Percentiles rank a stretch among this genome's conserved stretches.
Conservation (phyloP, 768 basidiomycete species). For the Serendipita indica region DNA sequence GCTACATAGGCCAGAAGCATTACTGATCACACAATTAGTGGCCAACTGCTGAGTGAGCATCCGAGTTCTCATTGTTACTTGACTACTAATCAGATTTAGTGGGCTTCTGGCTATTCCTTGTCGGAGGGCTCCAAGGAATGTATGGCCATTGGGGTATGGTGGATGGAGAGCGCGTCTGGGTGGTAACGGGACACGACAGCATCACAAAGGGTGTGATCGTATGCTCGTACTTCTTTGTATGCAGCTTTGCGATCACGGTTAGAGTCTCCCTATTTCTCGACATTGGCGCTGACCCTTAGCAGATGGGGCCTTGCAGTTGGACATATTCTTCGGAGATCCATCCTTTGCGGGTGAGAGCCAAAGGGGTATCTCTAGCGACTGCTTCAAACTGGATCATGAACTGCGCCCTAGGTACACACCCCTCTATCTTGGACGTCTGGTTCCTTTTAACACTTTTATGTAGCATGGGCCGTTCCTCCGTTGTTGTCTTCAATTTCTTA, state of each 20-base stretch:
- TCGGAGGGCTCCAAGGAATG: slow-evolving; percentile 56
- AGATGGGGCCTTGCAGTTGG: slow-evolving; percentile 56
- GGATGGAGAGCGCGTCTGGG: slow-evolving; percentile 35
- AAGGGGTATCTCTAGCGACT: slow-evolving; percentile 35
- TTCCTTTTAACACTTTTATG: slow-evolving; percentile 33
- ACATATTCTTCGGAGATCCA: slow-evolving; percentile 33
- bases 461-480: slow-evolving; percentile 68
- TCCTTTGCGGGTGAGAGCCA: slow-evolving; percentile 38
- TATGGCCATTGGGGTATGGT: slow-evolving; percentile 49
- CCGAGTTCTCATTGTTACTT: neutral
- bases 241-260: slow-evolving; percentile 23
- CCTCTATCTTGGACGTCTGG: neutral
- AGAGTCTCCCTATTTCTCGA: neutral
- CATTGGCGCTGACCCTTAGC: slow-evolving; percentile 39
- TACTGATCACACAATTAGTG: neutral
- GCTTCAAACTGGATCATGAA: slow-evolving; percentile 17
- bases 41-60: slow-evolving; percentile 6
- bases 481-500: slow-evolving; percentile 38
- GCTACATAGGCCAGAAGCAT: neutral
- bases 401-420: slow-evolving; percentile 13
- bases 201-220: slow-evolving; percentile 61
- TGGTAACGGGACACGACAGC: slow-evolving; percentile 38
- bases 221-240: slow-evolving; percentile 64
- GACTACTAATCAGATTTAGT: slow-evolving; percentile 19
- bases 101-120: slow-evolving; percentile 65